Conservation (phyloP, 139 green algal species). For the Chlamydomonas asymmetrica region DNA sequence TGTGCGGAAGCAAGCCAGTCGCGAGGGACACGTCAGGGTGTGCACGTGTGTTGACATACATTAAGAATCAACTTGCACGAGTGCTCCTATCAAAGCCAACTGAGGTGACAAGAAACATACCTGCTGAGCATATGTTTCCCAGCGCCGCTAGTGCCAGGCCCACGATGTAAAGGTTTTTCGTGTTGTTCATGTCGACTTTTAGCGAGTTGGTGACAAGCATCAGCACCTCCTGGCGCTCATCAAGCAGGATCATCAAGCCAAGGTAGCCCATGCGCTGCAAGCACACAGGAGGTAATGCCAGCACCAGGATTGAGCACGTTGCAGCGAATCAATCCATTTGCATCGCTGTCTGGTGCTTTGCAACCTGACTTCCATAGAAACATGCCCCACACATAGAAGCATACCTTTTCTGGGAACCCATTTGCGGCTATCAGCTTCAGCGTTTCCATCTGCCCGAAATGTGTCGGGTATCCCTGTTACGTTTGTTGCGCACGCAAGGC, state of each 20-base stretch:
- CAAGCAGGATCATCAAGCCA: conserved; percentile 95
- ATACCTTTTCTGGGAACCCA: conserved; percentile 91
- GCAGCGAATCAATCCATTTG: too few relatives aligned
- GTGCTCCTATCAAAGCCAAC: neutral
- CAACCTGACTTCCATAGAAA: too few relatives aligned
- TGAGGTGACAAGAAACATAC: conserved; percentile 13
- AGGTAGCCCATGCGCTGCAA: conserved; percentile 95
- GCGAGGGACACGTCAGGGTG: neutral
- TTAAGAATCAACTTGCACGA: neutral
- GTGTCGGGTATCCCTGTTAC: conserved; percentile 98
- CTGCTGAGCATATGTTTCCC: conserved; percentile 94
- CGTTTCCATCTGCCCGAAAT: conserved; percentile 99
- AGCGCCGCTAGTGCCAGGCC: conserved; percentile 92
- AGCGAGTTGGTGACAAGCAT: conserved; percentile 99
- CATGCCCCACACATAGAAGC: too few relatives aligned
- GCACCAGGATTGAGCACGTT: too few relatives aligned
- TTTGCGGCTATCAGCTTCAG: conserved; percentile 91
- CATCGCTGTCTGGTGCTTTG: too few relatives aligned
- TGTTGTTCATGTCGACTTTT: conserved; percentile 92
- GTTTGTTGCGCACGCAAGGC: too few relatives aligned
- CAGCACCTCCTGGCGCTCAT: conserved; percentile 98
- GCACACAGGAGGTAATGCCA: too few relatives aligned
- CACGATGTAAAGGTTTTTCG: conserved; percentile 84
- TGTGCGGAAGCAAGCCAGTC: conserved; percentile 11
- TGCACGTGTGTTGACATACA: neutral